phyloP scores from a whole-genome alignment of 495 filamentous ascomycete genomes.

The Neurospora sp. region DNA sequence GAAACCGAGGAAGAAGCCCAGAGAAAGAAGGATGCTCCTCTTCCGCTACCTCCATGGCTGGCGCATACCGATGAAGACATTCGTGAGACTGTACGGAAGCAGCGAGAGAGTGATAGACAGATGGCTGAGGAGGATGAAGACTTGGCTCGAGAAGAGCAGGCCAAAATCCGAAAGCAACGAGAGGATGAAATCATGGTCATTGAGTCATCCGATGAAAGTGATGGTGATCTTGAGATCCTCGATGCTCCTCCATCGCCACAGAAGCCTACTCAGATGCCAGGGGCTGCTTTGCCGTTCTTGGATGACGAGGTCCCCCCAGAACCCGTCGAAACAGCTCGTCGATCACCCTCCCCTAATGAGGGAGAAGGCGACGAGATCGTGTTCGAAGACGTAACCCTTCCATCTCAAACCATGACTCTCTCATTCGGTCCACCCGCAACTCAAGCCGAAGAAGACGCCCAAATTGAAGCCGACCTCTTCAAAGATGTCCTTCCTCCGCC shows the following conservation, averaged over 20 bases:
- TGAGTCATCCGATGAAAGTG: conserved; percentile 34
- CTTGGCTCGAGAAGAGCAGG: conserved; percentile 40
- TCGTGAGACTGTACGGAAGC: conserved; percentile 37
- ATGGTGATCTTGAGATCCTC: conserved; percentile 47
- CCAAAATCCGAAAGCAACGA: conserved; percentile 13
- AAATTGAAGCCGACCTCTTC: conserved; percentile 17
- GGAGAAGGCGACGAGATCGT: conserved; percentile 20
- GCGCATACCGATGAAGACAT: conserved; percentile 41
- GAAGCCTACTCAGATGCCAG: conserved; percentile 4
- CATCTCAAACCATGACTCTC: not conserved
- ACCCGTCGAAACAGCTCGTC: not conserved
- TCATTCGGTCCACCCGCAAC: not conserved
- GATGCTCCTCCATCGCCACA: conserved; percentile 29
- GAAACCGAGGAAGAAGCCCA: not conserved
- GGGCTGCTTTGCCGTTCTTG: conserved; percentile 8
- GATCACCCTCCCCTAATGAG: conserved; percentile 8
- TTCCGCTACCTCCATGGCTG: conserved; percentile 84
- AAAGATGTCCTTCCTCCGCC: not conserved
- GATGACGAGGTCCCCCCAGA: conserved; percentile 1
- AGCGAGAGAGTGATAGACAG: conserved; percentile 32
- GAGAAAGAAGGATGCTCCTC: conserved; percentile 42
- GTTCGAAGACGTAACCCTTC: conserved; percentile 30
- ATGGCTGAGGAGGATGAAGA: conserved; percentile 42
- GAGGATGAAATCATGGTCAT: conserved; percentile 32
- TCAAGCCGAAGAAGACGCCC: conserved; percentile 13